Percentiles rank a stretch among this genome's conserved stretches.
These are phyloP conservation scores for Graphium sp. DNA, from an alignment of 2,329 filamentous ascomycete species.

Conservation along the genomic window DNA sequence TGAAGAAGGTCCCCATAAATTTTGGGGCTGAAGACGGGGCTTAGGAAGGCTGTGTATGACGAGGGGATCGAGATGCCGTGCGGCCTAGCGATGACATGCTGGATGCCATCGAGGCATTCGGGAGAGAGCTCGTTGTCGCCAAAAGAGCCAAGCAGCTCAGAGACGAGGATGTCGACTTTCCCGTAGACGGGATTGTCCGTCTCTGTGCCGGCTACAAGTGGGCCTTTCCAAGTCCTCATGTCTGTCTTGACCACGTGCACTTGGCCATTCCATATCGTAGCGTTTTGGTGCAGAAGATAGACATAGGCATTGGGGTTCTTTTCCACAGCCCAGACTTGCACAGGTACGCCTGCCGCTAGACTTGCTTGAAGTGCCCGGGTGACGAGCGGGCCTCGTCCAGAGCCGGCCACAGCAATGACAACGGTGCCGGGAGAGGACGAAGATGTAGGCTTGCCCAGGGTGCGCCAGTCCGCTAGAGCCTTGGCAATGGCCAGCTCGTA, in stretches of 20 bases:
- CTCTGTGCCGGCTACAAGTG: conserved; percentile 29
- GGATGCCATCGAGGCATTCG: conserved; percentile 90
- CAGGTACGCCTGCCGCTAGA: conserved; percentile 53
- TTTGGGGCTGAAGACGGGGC: conserved; percentile 78
- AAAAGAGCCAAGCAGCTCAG: conserved; percentile 87
- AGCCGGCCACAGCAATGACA: conserved; percentile 81
- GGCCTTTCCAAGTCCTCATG: conserved; percentile 93
- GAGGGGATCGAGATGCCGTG: conserved; percentile 87
- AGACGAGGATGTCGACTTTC: conserved; percentile 82
- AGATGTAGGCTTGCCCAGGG: conserved; percentile 56
- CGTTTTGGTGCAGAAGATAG: conserved; percentile 74
- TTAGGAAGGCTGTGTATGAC: conserved; percentile 85
- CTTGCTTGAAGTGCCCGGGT: conserved; percentile 75
- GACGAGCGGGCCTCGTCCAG: conserved; percentile 82
- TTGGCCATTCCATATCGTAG: conserved; percentile 58
- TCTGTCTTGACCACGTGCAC: conserved; percentile 90
- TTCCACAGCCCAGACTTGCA: conserved; percentile 84
- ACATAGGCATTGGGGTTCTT: conserved; percentile 98
- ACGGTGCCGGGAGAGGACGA: conserved; percentile 54
- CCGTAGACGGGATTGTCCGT: conserved; percentile 30
- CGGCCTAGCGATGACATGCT: conserved; percentile 61
- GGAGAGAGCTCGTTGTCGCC: conserved; percentile 94
- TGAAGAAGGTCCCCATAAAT: conserved; percentile 62
- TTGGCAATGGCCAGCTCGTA: conserved; percentile 75
- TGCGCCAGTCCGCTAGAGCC: conserved; percentile 66